Conservation (phyloP, 331 rosid species). For the Malus hybrid region DNA sequence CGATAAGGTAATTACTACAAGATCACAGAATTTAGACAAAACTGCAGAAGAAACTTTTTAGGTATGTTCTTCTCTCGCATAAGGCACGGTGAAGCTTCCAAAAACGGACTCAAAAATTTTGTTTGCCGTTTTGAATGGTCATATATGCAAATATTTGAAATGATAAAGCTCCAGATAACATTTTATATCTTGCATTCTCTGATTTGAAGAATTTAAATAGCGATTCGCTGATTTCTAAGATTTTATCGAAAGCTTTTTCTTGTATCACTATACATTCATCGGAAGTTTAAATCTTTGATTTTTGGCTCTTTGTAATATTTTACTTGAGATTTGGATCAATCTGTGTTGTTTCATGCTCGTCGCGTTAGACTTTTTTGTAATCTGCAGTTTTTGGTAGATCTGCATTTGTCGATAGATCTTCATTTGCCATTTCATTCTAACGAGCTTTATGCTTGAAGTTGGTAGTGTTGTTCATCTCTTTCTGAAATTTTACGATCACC, state of each 20-base stretch:
- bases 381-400: neutral
- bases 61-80: neutral
- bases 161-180: neutral
- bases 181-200: neutral
- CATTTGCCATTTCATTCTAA: neutral
- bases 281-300: neutral
- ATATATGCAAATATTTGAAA: neutral
- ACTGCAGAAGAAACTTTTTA: neutral
- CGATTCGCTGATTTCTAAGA: neutral
- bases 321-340: neutral
- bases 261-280: neutral
- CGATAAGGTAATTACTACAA: neutral
- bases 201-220: neutral
- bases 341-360: neutral
- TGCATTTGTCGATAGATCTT: neutral
- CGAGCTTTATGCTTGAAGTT: neutral
- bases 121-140: neutral
- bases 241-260: neutral
- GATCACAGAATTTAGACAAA: no score
- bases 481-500: no score
- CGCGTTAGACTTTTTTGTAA: no score
- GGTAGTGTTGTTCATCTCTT: neutral
- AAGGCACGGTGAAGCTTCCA: neutral
- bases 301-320: neutral
- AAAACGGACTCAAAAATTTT: neutral